A percentile compares a stretch with the other conserved stretches of the same genome.
These are phyloP conservation scores for Euphorbia tirucalli DNA, from an alignment of 345 rosid species.

Conservation along the genomic window DNA sequence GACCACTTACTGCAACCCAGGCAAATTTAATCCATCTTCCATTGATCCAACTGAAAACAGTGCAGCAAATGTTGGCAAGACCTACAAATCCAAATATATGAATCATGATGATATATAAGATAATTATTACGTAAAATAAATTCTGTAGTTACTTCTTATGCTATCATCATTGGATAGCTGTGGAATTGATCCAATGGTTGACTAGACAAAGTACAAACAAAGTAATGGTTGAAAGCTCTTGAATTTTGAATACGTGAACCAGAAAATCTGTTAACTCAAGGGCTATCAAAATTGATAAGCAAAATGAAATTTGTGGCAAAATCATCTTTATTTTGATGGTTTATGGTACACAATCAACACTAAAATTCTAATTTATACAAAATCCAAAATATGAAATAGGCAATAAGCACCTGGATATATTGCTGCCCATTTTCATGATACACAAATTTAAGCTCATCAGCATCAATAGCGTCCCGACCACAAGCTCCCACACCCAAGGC, in stretches of 20 bases:
- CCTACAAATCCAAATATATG: conserved; percentile 40
- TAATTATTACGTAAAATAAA: neutral
- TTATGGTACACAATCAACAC: neutral
- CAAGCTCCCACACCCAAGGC: conserved; percentile 91
- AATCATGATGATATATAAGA: neutral
- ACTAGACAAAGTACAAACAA: neutral
- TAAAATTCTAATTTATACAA: neutral
- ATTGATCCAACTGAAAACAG: conserved; percentile 39
- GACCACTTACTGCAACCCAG: conserved; percentile 59
- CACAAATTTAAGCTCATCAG: conserved; percentile 70
- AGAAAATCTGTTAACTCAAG: too few species aligned
- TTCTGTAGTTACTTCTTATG: too few species aligned
- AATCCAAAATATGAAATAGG: neutral
- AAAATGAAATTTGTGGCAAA: neutral
- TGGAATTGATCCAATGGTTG: too few species aligned
- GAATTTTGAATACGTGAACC: too few species aligned
- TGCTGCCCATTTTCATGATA: conserved; percentile 70
- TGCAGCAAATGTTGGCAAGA: conserved; percentile 82
- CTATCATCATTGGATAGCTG: too few species aligned
- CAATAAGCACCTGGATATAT: conserved; percentile 52
- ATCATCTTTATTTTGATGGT: neutral
- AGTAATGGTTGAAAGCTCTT: neutral
- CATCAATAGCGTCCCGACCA: conserved; percentile 58
- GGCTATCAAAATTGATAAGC: neutral
- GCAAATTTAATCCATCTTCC: conserved; percentile 33